These are phyloP conservation scores for Rhizophora apiculata DNA, from an alignment of 345 rosid species.

Conservation along the genomic window DNA sequence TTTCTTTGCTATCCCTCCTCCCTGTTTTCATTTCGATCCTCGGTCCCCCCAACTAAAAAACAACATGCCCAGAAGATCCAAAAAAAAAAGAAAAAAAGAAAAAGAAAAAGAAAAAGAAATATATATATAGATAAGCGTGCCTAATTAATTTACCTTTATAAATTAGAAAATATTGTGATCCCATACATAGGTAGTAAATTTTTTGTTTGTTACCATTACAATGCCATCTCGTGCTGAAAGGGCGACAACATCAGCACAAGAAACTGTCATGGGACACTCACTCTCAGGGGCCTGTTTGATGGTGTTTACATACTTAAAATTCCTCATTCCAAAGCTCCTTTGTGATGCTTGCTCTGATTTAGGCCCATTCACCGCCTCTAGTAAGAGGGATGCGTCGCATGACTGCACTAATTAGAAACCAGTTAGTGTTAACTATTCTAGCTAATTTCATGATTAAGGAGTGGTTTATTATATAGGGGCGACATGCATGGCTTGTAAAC, in stretches of 20 bases:
- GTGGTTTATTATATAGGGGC: constrained; percentile 37
- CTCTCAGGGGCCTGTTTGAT: constrained; percentile 73
- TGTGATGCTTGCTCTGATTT: constrained; percentile 56
- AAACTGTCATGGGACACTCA: constrained; percentile 67
- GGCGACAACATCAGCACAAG: constrained; percentile 76
- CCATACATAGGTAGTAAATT: background rate
- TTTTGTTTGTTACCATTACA: constrained; percentile 40
- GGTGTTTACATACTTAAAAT: constrained; percentile 65
- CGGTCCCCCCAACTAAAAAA: constrained; percentile 67
- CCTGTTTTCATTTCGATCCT: constrained; percentile 74
- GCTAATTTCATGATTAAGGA: constrained; percentile 71
- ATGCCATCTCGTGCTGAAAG: constrained; percentile 86
- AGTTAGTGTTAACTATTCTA: constrained; percentile 60
- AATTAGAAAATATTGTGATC: background rate
- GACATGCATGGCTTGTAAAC: too few relatives aligned
- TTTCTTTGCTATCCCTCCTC: constrained; percentile 55
- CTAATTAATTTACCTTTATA: background rate
- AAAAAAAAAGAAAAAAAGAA: too few relatives aligned
- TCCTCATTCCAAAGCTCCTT: constrained; percentile 84
- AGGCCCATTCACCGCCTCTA: constrained; percentile 47
- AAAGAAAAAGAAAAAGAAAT: too few relatives aligned
- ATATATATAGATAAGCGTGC: too few relatives aligned
- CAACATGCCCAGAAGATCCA: background rate
- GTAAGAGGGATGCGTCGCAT: constrained; percentile 74
- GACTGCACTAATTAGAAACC: constrained; percentile 42